Conservation (phyloP, 2,329 filamentous ascomycete genomes). For the Fusarium dlaminii region DNA sequence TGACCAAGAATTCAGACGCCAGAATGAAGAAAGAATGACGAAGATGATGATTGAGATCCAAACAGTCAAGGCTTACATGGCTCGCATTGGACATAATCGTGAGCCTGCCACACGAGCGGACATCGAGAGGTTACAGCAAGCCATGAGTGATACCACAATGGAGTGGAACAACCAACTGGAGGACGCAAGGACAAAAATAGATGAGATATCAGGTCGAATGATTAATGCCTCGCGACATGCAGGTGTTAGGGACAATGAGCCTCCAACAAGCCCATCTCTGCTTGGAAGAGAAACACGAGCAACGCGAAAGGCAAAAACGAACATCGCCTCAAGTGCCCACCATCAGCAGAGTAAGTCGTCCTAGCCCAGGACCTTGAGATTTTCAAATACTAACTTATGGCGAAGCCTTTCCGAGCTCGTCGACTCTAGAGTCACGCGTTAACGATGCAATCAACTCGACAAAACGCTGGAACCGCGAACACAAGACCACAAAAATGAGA, state of each 20-base stretch:
- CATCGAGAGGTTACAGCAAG: constrained; percentile 31
- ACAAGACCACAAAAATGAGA: constrained; percentile 46
- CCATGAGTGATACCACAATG: constrained; percentile 28
- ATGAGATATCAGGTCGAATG: constrained; percentile 36
- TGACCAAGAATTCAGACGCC: constrained; percentile 43
- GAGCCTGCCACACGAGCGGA: constrained; percentile 16
- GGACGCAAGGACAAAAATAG: constrained; percentile 36
- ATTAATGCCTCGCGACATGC: constrained; percentile 33
- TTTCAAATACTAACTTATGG: background rate
- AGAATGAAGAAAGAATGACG: constrained; percentile 44
- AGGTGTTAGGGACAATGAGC: constrained; percentile 23
- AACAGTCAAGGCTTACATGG: constrained; percentile 43
- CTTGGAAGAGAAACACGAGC: constrained; percentile 22
- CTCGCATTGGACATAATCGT: background rate
- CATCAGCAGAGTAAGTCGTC: constrained; percentile 13
- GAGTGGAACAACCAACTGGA: constrained; percentile 38
- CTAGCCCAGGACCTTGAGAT: background rate
- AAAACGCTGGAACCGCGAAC: constrained; percentile 52
- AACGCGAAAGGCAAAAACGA: background rate
- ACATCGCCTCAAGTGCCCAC: background rate
- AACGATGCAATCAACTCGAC: constrained; percentile 50
- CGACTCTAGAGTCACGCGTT: constrained; percentile 41
- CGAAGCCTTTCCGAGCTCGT: constrained; percentile 2
- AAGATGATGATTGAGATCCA: constrained; percentile 46
- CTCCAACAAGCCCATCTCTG: background rate